Conservation (phyloP, 306 rosid species). For the Astragalus glycyphyllos region DNA sequence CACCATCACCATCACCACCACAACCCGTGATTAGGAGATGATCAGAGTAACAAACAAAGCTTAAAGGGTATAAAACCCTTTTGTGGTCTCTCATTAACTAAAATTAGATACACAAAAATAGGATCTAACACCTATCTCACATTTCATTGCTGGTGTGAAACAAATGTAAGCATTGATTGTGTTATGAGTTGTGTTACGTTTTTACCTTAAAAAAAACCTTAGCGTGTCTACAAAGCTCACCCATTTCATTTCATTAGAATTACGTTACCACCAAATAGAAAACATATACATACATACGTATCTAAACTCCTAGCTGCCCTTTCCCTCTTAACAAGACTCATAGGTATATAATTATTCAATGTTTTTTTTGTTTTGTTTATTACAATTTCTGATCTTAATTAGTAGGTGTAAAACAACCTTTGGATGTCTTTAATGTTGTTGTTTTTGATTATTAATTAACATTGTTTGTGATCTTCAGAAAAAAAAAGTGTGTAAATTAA, state of each 20-base stretch:
- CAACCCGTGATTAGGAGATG: background rate
- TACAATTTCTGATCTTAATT: conserved; percentile 4
- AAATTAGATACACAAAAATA: conserved; percentile 58
- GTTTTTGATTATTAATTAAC: conserved; percentile 18
- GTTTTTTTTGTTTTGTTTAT: background rate
- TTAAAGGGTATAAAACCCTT: background rate
- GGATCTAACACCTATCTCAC: conserved; percentile 68
- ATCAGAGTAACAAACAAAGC: too few species aligned
- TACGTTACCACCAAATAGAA: conserved; percentile 44
- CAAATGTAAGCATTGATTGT: conserved; percentile 2
- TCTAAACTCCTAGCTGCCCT: conserved; percentile 20
- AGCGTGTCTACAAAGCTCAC: conserved; percentile 64
- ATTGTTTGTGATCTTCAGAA: conserved; percentile 37
- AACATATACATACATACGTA: background rate
- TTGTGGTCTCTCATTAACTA: conserved; percentile 47
- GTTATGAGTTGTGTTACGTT: conserved; percentile 53
- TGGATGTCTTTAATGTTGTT: conserved; percentile 14
- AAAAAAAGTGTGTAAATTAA: conserved; percentile 36
- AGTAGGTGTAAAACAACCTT: conserved; percentile 16
- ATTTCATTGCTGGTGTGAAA: conserved; percentile 49
- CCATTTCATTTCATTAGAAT: conserved; percentile 28
- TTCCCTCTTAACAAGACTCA: conserved; percentile 30
- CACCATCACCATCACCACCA: background rate
- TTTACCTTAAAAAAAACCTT: conserved; percentile 59
- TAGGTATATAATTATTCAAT: conserved; percentile 39